Evolutionary conservation across 805 yeast species (phyloP).

Genomic region (Metschnikowia amazonensis): DNA sequence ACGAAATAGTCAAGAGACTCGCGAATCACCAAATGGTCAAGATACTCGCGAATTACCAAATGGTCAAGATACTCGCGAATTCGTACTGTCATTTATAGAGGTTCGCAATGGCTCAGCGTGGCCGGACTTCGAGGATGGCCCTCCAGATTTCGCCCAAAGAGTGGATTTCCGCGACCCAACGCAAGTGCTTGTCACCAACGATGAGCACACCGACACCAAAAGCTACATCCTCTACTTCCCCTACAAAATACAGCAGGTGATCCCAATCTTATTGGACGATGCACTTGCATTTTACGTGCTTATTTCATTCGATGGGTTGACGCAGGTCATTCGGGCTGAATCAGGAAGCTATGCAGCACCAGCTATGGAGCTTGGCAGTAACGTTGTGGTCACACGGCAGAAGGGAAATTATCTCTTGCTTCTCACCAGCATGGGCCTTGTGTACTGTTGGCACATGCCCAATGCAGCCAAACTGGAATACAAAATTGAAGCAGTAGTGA

Average conservation of each 20-base stretch:
- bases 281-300: conserved; percentile 45
- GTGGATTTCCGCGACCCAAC: conserved; percentile 47
- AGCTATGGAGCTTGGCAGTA: conserved; percentile 49
- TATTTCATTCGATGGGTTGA: conserved; percentile 56
- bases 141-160: conserved; percentile 30
- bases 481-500: conserved; percentile 28
- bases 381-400: conserved; percentile 38
- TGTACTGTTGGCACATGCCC: conserved; percentile 50
- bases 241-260: conserved; percentile 46
- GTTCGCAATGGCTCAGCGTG: conserved; percentile 41
- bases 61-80: not conserved
- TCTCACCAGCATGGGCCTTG: conserved; percentile 48
- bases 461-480: conserved; percentile 8
- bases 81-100: conserved; percentile 30
- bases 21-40: not conserved
- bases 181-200: conserved; percentile 42
- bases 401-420: conserved; percentile 34
- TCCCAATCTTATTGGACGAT: conserved; percentile 32
- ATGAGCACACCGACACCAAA: conserved; percentile 28
- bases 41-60: not conserved
- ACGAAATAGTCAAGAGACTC: not conserved
- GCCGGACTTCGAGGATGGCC: conserved; percentile 38
- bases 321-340: conserved; percentile 42
- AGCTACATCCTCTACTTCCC: conserved; percentile 42
- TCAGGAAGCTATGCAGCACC: conserved; percentile 48